Evolutionary conservation across 2,329 filamentous ascomycete genomes (phyloP).

Genomic region (Pezizomycotina sp.): DNA sequence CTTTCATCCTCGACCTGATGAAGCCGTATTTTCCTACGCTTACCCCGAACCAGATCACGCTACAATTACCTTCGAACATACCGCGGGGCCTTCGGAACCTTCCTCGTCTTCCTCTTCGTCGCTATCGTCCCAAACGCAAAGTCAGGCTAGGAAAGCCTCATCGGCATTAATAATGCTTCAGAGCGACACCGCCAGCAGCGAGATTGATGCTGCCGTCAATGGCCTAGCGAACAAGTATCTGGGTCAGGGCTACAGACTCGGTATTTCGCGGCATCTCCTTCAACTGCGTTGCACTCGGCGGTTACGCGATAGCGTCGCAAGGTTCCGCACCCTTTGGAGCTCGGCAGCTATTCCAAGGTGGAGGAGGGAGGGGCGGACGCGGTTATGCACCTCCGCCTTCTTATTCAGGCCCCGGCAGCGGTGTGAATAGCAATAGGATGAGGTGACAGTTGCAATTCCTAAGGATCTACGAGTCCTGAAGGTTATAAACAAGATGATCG

Average conservation of each 20-base stretch:
- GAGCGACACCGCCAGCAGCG: constrained; percentile 62
- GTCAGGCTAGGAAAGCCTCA: constrained; percentile 50
- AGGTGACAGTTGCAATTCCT: constrained; percentile 60
- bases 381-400: constrained; percentile 64
- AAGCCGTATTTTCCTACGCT: constrained; percentile 39
- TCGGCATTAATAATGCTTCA: constrained; percentile 68
- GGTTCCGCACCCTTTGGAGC: constrained; percentile 58
- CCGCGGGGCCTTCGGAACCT: too few species aligned
- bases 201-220: constrained; percentile 68
- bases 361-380: constrained; percentile 34
- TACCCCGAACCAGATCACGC: constrained; percentile 55
- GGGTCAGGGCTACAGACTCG: constrained; percentile 68
- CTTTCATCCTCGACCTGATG: constrained; percentile 42
- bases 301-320: constrained; percentile 34
- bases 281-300: constrained; percentile 43
- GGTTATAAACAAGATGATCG: constrained; percentile 75
- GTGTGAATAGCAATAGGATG: constrained; percentile 26
- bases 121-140: constrained; percentile 36
- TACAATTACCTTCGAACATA: too few species aligned
- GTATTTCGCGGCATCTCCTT: constrained; percentile 66
- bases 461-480: constrained; percentile 61
- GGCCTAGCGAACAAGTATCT: constrained; percentile 67
- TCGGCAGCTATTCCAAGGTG: constrained; percentile 41
- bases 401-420: constrained; percentile 32
- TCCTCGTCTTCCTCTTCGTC: too few species aligned